Evolutionary conservation across 257 asterid species (phyloP), one percentile per base, ranked within the genome.

Genomic region (Solanum megistacrolobum): DNA sequence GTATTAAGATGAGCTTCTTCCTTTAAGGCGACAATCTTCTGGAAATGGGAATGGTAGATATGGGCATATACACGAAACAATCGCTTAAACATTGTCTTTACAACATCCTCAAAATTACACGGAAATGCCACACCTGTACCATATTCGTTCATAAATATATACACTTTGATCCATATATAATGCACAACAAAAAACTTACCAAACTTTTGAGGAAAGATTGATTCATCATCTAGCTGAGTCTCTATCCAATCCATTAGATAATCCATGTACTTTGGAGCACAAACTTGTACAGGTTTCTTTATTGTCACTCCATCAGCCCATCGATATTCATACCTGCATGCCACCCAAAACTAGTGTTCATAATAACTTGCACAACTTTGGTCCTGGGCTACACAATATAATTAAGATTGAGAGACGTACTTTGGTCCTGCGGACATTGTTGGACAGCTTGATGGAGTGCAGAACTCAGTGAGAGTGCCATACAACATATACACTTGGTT

Each of bases 211-310:
- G 99, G 99, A 90, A 96, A 96, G 66, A 95, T 87, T 84, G 98
- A 92, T 89, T 96, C 97, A 62, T 95, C 96, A 29, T 96, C 99
- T 89, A 96, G 89, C 92, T 95, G 98, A 65, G 94, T 86, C 83
- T 96, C 98, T 66, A 95, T 94, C 98, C 98, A 96, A 91, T 94
- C 96, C 98, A 96, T 96, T 88, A 96, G 90, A 89, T 96, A 95
- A 85, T 95, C 95, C n/a, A 96, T 96, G 89, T 95, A 96, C 88
- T 96, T 95, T 27, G 98, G 98, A 87, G 98, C 98, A 87, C 98
- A 95, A 90, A 96, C 98, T 89, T 94, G 96, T 7, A 96, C 95
- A 6, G 98, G 98, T 89, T 95, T 96, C 92, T 96, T 95, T 71
- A 95, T 94, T 88, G 88, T 93, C 32, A 95, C 95, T 41, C 98